Base-by-base conservation (phyloP, 768 basidiomycete genomes). In the Macrocybe gigantea region DNA sequence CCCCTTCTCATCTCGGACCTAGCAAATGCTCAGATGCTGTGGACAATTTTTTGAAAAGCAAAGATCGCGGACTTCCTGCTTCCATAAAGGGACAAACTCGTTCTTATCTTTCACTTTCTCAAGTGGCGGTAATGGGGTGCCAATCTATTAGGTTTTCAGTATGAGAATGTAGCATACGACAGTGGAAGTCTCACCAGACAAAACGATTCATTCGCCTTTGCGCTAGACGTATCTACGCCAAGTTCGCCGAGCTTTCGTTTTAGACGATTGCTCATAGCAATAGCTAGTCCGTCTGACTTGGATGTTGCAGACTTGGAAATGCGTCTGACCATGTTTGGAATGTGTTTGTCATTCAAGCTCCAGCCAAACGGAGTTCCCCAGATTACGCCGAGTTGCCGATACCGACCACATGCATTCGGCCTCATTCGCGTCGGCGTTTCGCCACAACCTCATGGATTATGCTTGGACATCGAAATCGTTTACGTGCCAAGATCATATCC, bases 71-170 rank as follows among this genome's bases (percentile, higher is more conserved):
- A 91, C 93, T 56, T 97, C 94, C 74, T 98, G 96, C 62, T 97
- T 92, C 95, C 96, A 98, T 47, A 96, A 65, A 0, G 96, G 95
- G 29, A 97, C 93, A 63, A 94, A 98, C 63, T 98, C 96, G 53
- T 87, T 85, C 5, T 79, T 83, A 62, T 98, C 96, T 61, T 83
- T 92, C 30, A 85, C 82, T 64, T 94, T 95, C 58, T 94, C 90
- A n/a, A 99, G 78, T 2, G 94, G 85, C 1, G 95, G 95, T 2
- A 97, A 68, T 2, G 95, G 91, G 12, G 95, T 98, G 2, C 95
- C 95, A 64, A 95, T 92, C 87, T 95, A 56, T 32, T 32, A 40
- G 38, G 39, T 45, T 35, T 41, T 54, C n/a, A 55, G 47, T 48
- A 45, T 52, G 43, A 7, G 29, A 42, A 11, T 11, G 33, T 31